Evolutionary conservation across 2,329 filamentous ascomycete species (phyloP).

Genomic region (Plectosphaerella sp.): DNA sequence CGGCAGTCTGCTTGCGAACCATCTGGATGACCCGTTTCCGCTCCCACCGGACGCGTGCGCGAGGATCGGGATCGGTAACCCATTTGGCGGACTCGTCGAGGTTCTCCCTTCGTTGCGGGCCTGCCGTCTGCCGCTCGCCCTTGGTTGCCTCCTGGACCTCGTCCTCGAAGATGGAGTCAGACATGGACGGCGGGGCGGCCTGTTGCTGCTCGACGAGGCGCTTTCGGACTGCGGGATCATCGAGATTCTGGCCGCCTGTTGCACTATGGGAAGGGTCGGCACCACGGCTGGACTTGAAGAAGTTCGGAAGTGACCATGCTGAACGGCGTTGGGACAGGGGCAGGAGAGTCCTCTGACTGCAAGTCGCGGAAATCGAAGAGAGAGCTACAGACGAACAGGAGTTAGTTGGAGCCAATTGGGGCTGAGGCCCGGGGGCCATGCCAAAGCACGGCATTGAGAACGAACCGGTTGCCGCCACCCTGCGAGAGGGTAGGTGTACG

Average conservation of each 20-base stretch:
- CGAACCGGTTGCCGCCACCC: slow-evolving; percentile 57
- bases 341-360: slow-evolving; percentile 11
- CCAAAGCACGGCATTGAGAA: slow-evolving; percentile 1
- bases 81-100: slow-evolving; percentile 49
- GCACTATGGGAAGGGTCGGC: slow-evolving; percentile 21
- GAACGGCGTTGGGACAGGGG: slow-evolving; percentile 31
- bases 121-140: slow-evolving; percentile 28
- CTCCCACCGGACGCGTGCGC: slow-evolving; percentile 69
- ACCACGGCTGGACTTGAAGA: slow-evolving; percentile 24
- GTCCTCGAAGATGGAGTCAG: slow-evolving; percentile 62
- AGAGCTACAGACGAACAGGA: not conserved
- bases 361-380: not conserved
- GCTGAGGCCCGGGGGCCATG: not conserved
- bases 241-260: slow-evolving; percentile 29
- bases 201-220: slow-evolving; percentile 28
- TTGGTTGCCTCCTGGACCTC: slow-evolving; percentile 30
- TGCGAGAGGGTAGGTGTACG: slow-evolving; percentile 58
- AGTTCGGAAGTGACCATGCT: slow-evolving; percentile 34
- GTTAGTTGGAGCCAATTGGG: not conserved
- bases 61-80: slow-evolving; percentile 71
- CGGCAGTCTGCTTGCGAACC: slow-evolving; percentile 62
- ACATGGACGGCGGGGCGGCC: slow-evolving; percentile 35
- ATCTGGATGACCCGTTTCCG: slow-evolving; percentile 78
- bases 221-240: slow-evolving; percentile 36
- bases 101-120: slow-evolving; percentile 23